Percentiles rank a stretch among this genome's conserved stretches.
phyloP scores from a whole-genome alignment of 73 alveolate species.

The Tetrahymena malaccensis region DNA sequence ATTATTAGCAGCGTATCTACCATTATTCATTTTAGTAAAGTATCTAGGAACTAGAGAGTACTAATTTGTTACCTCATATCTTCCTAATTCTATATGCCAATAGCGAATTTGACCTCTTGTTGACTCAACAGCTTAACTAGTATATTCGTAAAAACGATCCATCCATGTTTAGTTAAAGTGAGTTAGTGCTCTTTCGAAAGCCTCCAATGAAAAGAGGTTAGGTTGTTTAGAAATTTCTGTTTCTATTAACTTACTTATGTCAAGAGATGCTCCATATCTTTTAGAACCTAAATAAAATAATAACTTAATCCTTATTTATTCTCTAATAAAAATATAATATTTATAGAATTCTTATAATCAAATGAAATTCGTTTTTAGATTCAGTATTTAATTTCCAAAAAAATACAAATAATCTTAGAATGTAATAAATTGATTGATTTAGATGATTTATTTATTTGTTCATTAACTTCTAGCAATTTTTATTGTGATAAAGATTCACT shows the following conservation, averaged over 20 bases:
- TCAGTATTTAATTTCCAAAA: too few species aligned
- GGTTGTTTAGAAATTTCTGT: neutral
- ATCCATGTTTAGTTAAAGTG: neutral
- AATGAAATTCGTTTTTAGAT: too few species aligned
- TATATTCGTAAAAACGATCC: conserved; percentile 12
- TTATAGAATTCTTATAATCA: too few species aligned
- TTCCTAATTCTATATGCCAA: conserved; percentile 4
- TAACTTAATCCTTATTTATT: neutral
- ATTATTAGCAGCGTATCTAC: conserved; percentile 29
- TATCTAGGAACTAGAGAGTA: conserved; percentile 23
- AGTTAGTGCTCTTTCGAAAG: neutral
- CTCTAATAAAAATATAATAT: too few species aligned
- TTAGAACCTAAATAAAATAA: neutral
- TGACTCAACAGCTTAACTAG: conserved; percentile 5
- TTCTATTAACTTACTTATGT: neutral
- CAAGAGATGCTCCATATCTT: conserved; percentile 12
- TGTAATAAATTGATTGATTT: too few species aligned
- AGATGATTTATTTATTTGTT: neutral
- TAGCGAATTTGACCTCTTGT: conserved; percentile 27
- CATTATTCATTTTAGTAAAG: conserved; percentile 31
- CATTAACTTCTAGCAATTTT: neutral
- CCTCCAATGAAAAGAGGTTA: neutral
- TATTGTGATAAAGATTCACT: neutral
- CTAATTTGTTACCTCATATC: conserved; percentile 1
- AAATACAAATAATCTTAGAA: too few species aligned